Percentiles rank a stretch among this genome's conserved stretches.
Evolutionary conservation across 495 filamentous ascomycete genomes (phyloP).

Genomic region (Penicillium bovifimosum): DNA sequence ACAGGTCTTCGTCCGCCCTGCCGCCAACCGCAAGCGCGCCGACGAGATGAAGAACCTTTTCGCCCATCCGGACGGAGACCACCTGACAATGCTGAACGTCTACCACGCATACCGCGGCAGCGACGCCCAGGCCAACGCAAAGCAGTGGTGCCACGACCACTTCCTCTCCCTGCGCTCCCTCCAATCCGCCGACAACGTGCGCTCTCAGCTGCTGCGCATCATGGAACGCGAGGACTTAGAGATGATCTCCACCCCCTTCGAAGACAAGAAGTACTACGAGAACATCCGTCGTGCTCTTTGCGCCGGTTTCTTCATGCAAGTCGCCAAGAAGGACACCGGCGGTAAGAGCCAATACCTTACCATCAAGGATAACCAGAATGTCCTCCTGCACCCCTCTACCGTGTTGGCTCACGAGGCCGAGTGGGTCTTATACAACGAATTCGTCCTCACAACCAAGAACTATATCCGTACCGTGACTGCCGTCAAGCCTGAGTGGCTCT

Average conservation of each 20-base stretch:
- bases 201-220: constrained; percentile 82
- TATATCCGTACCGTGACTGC: constrained; percentile 63
- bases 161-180: constrained; percentile 89
- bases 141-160: constrained; percentile 95
- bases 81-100: constrained; percentile 92
- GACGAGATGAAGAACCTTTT: constrained; percentile 97
- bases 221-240: constrained; percentile 90
- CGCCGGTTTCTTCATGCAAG: constrained; percentile 98
- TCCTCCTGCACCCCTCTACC: constrained; percentile 88
- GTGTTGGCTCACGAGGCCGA: constrained; percentile 80
- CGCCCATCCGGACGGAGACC: constrained; percentile 88
- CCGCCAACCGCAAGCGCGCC: constrained; percentile 76
- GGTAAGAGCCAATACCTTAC: constrained; percentile 81
- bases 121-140: constrained; percentile 65
- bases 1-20: constrained; percentile 87
- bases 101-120: constrained; percentile 92
- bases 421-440: constrained; percentile 99
- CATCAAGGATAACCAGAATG: constrained; percentile 88
- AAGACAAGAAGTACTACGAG: constrained; percentile 94
- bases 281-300: constrained; percentile 95
- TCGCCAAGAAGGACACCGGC: constrained; percentile 78
- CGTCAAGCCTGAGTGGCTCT: constrained; percentile 69
- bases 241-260: constrained; percentile 80
- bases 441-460: constrained; percentile 95
- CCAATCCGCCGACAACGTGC: constrained; percentile 89